Percentiles rank a stretch among this genome's conserved stretches.
Evolutionary conservation across 495 filamentous ascomycete genomes (phyloP).

Genomic region (Penicillium manginii): DNA sequence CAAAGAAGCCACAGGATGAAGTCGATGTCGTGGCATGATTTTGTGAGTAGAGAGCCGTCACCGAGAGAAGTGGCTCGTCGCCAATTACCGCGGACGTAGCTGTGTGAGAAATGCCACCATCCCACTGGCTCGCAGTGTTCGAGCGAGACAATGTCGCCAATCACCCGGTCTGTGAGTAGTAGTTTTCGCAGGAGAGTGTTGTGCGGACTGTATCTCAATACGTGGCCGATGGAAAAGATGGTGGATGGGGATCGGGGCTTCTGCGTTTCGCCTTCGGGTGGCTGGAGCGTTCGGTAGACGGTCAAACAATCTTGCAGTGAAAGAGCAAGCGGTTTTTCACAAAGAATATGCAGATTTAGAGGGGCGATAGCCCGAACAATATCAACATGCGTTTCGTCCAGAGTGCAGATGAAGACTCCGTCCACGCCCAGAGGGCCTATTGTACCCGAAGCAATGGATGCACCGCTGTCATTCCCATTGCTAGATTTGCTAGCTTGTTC

Average conservation of each 20-base stretch:
- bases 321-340: conserved; percentile 91
- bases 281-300: conserved; percentile 64
- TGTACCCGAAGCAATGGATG: neutral
- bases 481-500: conserved; percentile 3
- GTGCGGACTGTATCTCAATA: conserved; percentile 86
- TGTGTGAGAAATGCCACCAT: conserved; percentile 95
- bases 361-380: conserved; percentile 71
- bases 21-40: conserved; percentile 94
- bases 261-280: conserved; percentile 13
- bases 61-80: conserved; percentile 65
- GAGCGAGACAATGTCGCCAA: conserved; percentile 86
- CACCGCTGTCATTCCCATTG: neutral
- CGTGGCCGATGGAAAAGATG: conserved; percentile 78
- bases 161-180: conserved; percentile 64
- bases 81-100: conserved; percentile 95
- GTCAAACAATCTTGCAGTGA: conserved; percentile 73
- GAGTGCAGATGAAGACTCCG: conserved; percentile 83
- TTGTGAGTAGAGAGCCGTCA: conserved; percentile 74
- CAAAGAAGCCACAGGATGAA: conserved; percentile 80
- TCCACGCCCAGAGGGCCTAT: conserved; percentile 54
- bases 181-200: conserved; percentile 83
- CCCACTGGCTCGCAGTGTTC: conserved; percentile 94
- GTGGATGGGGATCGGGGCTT: conserved; percentile 10
- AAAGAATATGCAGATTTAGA: conserved; percentile 80
- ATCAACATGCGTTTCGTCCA: conserved; percentile 84